Base-by-base conservation (phyloP, 441 rosid species). In the Kokia cookei region DNA sequence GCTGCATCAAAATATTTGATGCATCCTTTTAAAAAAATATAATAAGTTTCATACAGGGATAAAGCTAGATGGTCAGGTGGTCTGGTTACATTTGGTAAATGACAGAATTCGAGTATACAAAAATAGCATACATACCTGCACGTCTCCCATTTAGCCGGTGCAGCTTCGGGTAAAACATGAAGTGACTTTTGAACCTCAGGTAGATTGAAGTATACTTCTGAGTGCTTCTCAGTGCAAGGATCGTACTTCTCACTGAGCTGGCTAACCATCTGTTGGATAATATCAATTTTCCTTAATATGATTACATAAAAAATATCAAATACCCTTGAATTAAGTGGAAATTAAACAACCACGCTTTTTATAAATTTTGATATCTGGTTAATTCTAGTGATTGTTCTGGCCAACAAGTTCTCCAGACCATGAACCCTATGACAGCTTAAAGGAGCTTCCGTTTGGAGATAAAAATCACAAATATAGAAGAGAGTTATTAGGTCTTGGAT, bases 151-250 rank as follows among this genome's bases (percentile, higher is more conserved):
- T 86, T 87, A 64, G 85, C 58, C 65, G 95, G 89, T 66, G 93
- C 93, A 78, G 81, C 71, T 80, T 86, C 84, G 65, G 89, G 76
- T 65, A 83, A 76, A 82, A 93, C 96, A 83, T 95, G 93, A 69
- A 95, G 92, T 17, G 98, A 93, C 72, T 77, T 70, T 73, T 90
- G 94, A 83, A 95, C 99, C 81, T 87, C 95, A 55, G 92, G 96
- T 40, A 32, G 86, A 84, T 91, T 95, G 86, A 95, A 95, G 80
- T 93, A 95, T 22, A 80, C 79, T 67, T 64, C 81, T 8, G 97
- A 86, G 77, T 95, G 95, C 78, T 81, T 77, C 82, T 95, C 99
- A 0, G 99, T 91, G 86, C 99, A 95, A 58, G 99, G 99, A 85
- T 95, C 99, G 63, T 95, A 95, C 80, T 87, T 83, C 75, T 93